Evolutionary conservation across 192 early-diverging fungal species (phyloP).

Genomic region (Backusella liffmaniae): DNA sequence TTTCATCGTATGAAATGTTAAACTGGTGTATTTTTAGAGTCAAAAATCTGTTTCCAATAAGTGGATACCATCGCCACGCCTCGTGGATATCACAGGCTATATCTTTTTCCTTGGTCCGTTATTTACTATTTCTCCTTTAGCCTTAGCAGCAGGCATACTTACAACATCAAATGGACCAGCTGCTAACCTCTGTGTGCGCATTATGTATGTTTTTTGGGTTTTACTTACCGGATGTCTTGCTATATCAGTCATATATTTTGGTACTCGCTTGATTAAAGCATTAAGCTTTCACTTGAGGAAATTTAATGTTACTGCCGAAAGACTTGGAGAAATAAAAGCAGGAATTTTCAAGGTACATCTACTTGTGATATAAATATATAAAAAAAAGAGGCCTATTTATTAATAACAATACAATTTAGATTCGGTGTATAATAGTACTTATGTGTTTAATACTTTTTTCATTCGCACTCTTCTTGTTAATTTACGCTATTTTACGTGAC

Average conservation of each 20-base stretch:
- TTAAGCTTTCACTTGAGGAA: constrained; percentile 14
- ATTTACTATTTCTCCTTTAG: constrained; percentile 9
- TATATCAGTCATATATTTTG: constrained; percentile 12
- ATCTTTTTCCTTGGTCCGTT: constrained; percentile 13
- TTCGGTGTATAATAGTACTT: constrained; percentile 13
- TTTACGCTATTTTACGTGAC: constrained; percentile 28
- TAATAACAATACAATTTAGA: neutral
- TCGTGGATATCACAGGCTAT: constrained; percentile 23
- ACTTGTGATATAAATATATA: no score
- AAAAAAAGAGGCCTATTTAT: no score
- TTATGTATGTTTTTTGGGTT: constrained; percentile 32
- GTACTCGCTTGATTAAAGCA: constrained; percentile 8
- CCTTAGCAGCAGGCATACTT: constrained; percentile 16
- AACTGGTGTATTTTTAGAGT: constrained; percentile 10
- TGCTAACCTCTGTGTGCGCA: constrained; percentile 11
- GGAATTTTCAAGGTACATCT: constrained; percentile 22
- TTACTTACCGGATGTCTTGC: constrained; percentile 6
- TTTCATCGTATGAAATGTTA: neutral
- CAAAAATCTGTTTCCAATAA: constrained; percentile 18
- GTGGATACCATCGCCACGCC: constrained; percentile 22
- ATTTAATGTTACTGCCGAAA: constrained; percentile 14
- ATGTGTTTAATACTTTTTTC: constrained; percentile 7
- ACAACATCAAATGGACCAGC: neutral
- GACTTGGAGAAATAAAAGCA: constrained; percentile 13
- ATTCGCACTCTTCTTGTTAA: constrained; percentile 21